phyloP scores from a whole-genome alignment of 805 yeast species.

The Candida cerambycidarum region DNA sequence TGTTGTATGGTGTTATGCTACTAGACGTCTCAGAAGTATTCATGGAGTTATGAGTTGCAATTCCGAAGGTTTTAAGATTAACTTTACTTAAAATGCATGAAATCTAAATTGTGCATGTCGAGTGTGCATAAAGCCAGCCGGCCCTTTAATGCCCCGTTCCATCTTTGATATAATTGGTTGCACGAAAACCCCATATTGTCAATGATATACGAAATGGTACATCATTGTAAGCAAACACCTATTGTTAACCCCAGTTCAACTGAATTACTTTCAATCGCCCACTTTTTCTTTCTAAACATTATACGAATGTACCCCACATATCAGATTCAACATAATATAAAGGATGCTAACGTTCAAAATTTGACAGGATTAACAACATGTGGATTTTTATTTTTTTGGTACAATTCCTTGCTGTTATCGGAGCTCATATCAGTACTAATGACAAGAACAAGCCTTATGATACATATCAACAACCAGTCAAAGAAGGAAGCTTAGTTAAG shows the following conservation, averaged over 20 bases:
- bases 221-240: too few species aligned
- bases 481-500: neutral
- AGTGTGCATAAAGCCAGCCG: too few species aligned
- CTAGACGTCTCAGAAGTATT: neutral
- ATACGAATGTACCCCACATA: neutral
- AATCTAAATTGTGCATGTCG: too few species aligned
- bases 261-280: neutral
- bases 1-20: neutral
- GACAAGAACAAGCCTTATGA: constrained; percentile 1
- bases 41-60: too few species aligned
- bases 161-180: too few species aligned
- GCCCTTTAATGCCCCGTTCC: too few species aligned
- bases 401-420: neutral
- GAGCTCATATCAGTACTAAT: neutral
- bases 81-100: neutral
- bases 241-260: too few species aligned
- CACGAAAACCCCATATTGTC: neutral
- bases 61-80: neutral
- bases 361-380: neutral
- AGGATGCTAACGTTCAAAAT: neutral
- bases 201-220: too few species aligned
- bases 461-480: neutral
- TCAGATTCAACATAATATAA: neutral
- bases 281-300: neutral
- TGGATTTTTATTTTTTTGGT: neutral